Evolutionary conservation across 2,329 filamentous ascomycete genomes (phyloP), one percentile per base, ranked within the genome.

Genomic region (Daldinia sp.): DNA sequence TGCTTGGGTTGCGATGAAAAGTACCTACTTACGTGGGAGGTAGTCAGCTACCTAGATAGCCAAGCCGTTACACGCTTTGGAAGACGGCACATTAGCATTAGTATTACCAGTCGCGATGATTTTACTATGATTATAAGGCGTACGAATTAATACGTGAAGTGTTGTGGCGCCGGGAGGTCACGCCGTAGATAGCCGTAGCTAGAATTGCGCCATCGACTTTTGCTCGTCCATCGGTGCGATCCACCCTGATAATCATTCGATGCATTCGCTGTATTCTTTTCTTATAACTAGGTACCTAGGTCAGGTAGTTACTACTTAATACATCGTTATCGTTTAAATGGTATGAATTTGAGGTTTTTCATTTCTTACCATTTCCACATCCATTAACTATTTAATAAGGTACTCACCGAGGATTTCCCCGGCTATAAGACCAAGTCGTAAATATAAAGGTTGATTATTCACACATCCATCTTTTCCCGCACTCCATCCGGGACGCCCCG

Each of bases 131-230:
- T 48, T 30, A 9, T 23, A 13, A 45, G 35, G n/a, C 8, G 17
- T 10, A 30, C 15, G n/a, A 5, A 9, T 17, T 48, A 2, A 32
- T 32, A 30, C 8, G 15, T 21, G n/a, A 21, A 34, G 19, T 39
- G 35, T 57, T 61, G 52, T 43, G 52, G 61, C 61, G 21, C 58
- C 57, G 57, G 61, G 7, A 55, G 55, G 61, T 45, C 58, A 58
- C 64, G 45, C 62, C 34, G 30, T 39, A 37, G 23, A 25, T 43
- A 48, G 37, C 62, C 34, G 30, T 39, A 37, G 29, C 19, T 39
- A 25, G 47, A 43, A 67, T 67, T 56, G 62, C 65, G 59, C 62
- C 62, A 67, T 67, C 56, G 49, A 21, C 52, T 41, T 29, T 37
- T 15, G n/a, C n/a, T 25, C 41, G 27, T 48, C 43, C 23, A 47